Evolutionary conservation across 176 grass and related monocot species (phyloP).

Genomic region (Ananas comosus): DNA sequence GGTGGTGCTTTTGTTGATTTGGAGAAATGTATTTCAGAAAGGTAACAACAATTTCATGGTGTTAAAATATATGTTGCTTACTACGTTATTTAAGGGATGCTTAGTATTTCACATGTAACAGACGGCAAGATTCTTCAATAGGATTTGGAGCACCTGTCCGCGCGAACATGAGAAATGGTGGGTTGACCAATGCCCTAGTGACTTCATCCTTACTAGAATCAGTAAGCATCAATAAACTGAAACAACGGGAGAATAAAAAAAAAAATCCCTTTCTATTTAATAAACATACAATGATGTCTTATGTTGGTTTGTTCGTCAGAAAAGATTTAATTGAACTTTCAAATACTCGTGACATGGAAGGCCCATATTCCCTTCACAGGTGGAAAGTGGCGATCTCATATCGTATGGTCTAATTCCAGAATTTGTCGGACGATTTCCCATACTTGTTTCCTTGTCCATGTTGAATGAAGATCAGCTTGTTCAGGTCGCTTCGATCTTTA

Average conservation of each 20-base stretch:
- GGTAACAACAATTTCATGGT: slow-evolving; percentile 36
- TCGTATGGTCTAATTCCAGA: slow-evolving; percentile 89
- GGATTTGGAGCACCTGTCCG: slow-evolving; percentile 93
- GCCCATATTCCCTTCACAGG: slow-evolving; percentile 42
- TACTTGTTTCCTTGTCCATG: slow-evolving; percentile 75
- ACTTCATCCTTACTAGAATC: slow-evolving; percentile 90
- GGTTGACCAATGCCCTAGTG: slow-evolving; percentile 46
- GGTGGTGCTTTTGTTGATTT: slow-evolving; percentile 96
- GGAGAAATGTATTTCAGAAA: slow-evolving; percentile 96
- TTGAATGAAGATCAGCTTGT: slow-evolving; percentile 91
- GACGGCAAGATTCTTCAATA: slow-evolving; percentile 97
- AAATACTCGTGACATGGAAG: slow-evolving; percentile 20
- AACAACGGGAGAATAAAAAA: neutral
- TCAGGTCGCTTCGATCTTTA: slow-evolving; percentile 45
- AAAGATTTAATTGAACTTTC: slow-evolving; percentile 8
- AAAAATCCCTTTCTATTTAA: neutral
- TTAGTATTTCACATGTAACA: slow-evolving; percentile 42
- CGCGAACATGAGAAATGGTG: slow-evolving; percentile 68
- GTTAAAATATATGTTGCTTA: slow-evolving; percentile 3
- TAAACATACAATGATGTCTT: slow-evolving; percentile 1
- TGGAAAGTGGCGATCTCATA: slow-evolving; percentile 83
- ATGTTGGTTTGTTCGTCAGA: neutral
- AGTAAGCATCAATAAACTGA: slow-evolving; percentile 40
- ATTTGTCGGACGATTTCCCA: slow-evolving; percentile 87
- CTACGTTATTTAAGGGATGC: slow-evolving; percentile 15